These are phyloP conservation scores for Geotrichum macrosporum DNA, from an alignment of 1,139 yeast genomes.

Conservation along the genomic window DNA sequence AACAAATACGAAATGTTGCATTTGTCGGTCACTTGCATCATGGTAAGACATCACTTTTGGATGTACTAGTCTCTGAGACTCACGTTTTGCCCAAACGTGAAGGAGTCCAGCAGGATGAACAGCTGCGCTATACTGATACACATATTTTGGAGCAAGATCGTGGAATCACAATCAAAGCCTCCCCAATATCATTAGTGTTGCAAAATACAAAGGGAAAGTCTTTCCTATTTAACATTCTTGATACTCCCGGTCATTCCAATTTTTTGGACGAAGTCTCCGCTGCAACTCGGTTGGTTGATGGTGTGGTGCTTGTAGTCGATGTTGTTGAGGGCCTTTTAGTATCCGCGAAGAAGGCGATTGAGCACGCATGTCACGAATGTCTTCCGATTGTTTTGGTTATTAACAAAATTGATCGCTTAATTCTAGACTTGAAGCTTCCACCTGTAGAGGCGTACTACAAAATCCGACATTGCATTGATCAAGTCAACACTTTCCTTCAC, in stretches of 20 bases:
- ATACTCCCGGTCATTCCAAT: conserved; percentile 89
- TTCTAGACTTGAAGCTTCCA: conserved; percentile 72
- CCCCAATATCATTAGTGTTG: conserved; percentile 61
- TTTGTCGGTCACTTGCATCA: conserved; percentile 76
- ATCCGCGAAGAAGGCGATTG: conserved; percentile 48
- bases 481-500: conserved; percentile 46
- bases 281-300: conserved; percentile 59
- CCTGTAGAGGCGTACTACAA: conserved; percentile 71
- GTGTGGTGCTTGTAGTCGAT: conserved; percentile 70
- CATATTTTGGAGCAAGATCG: conserved; percentile 65
- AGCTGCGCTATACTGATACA: conserved; percentile 64
- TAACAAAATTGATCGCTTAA: conserved; percentile 80
- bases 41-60: conserved; percentile 86
- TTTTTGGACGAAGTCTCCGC: conserved; percentile 70
- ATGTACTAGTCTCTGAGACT: conserved; percentile 59
- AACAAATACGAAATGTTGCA: conserved; percentile 70
- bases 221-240: conserved; percentile 58
- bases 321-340: conserved; percentile 73
- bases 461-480: conserved; percentile 56
- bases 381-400: conserved; percentile 57
- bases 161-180: conserved; percentile 61
- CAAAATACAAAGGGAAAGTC: conserved; percentile 56
- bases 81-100: conserved; percentile 44
- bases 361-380: conserved; percentile 47
- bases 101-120: conserved; percentile 40